Percentiles rank a stretch among this genome's conserved stretches.
phyloP scores from a whole-genome alignment of 352 stramenopile genomes.

The Phytopythium chamaehyphon region DNA sequence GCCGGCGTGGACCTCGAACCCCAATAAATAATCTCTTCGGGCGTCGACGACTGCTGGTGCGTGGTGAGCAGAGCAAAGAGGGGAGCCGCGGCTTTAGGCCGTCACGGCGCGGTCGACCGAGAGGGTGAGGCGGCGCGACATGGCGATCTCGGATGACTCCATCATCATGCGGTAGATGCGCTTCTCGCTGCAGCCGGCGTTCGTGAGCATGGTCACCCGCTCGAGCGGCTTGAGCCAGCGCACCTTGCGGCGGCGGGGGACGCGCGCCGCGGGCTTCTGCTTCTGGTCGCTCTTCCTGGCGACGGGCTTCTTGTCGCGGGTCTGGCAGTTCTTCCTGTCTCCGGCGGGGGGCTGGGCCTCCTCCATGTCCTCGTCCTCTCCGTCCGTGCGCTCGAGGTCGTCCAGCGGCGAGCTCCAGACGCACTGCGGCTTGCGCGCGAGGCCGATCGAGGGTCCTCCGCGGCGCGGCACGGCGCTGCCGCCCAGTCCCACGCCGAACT shows the following conservation, averaged over 20 bases:
- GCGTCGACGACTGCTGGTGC: background rate
- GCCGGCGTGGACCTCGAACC: background rate
- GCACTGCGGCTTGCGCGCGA: slow-evolving; percentile 37
- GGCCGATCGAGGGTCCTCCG: slow-evolving; percentile 44
- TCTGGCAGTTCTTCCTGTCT: slow-evolving; percentile 4
- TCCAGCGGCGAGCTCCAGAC: slow-evolving; percentile 47
- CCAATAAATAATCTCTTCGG: slow-evolving; percentile 1
- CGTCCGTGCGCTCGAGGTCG: slow-evolving; percentile 17
- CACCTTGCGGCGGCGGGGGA: slow-evolving; percentile 34
- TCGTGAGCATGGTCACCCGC: slow-evolving; percentile 58
- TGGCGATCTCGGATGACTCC: slow-evolving; percentile 61
- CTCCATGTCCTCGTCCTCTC: slow-evolving; percentile 12
- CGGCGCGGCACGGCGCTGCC: slow-evolving; percentile 46
- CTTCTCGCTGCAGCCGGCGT: slow-evolving; percentile 59
- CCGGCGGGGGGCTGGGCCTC: background rate
- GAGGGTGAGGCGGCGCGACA: slow-evolving; percentile 50
- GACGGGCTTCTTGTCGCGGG: slow-evolving; percentile 1
- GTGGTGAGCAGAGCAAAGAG: no score
- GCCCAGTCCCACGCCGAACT: slow-evolving; percentile 51
- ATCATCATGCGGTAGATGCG: slow-evolving; percentile 67
- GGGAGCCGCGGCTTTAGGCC: background rate
- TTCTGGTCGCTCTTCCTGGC: slow-evolving; percentile 5
- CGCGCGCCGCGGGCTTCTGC: slow-evolving; percentile 13
- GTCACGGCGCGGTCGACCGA: slow-evolving; percentile 25
- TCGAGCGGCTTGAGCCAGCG: slow-evolving; percentile 63